Evolutionary conservation across 2,329 filamentous ascomycete species (phyloP).

Genomic region (Botrytis deweyae): DNA sequence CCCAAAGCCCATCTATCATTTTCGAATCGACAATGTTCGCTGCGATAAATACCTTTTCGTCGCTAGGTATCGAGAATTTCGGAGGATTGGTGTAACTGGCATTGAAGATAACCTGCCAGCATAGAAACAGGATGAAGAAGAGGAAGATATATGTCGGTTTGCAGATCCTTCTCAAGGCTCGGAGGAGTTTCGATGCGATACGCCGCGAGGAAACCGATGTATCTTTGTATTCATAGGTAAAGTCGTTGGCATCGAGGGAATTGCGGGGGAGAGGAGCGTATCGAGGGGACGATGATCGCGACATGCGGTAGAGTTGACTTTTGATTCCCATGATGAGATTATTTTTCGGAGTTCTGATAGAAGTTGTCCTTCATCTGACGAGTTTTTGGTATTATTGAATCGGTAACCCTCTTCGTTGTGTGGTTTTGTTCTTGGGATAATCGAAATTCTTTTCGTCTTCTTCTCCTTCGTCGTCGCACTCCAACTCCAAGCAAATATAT

Average conservation of each 20-base stretch:
- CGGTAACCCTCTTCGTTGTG: neutral
- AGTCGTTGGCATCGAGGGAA: conserved; percentile 27
- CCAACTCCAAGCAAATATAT: neutral
- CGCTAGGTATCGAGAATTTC: conserved; percentile 44
- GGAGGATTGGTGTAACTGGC: conserved; percentile 47
- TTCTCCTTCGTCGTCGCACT: neutral
- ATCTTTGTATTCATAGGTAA: conserved; percentile 30
- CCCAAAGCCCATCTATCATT: conserved; percentile 64
- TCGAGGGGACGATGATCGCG: conserved; percentile 33
- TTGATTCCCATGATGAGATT: neutral
- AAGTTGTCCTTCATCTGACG: neutral
- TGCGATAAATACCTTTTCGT: conserved; percentile 72
- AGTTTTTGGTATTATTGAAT: neutral
- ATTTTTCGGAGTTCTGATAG: neutral
- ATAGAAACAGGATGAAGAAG: conserved; percentile 29
- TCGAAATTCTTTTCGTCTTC: no score
- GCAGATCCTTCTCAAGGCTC: conserved; percentile 28
- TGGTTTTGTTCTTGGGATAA: neutral
- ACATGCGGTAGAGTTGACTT: neutral
- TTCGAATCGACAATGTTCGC: conserved; percentile 69
- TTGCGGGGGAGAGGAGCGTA: conserved; percentile 31
- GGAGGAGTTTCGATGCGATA: conserved; percentile 20
- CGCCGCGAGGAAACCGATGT: conserved; percentile 27
- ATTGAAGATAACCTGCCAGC: conserved; percentile 39
- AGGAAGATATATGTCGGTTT: conserved; percentile 33